A percentile compares a stretch with the other conserved stretches of the same genome.
Conservation (phyloP, 257 asterid genomes). For the Cordia subcordata region DNA sequence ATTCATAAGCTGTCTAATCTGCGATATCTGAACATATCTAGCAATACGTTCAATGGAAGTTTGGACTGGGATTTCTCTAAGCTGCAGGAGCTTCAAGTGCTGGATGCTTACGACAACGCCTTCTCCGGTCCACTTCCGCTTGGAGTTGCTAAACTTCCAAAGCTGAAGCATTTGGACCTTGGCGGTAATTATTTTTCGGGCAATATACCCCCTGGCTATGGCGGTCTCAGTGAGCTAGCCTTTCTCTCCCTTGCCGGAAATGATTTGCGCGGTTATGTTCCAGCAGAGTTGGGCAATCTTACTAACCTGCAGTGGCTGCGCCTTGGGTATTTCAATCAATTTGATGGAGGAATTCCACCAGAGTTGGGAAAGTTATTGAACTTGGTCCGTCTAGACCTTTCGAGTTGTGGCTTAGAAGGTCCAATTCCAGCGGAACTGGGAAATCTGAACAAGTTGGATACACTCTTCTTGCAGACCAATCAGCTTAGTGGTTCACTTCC, state of each 20-base stretch:
- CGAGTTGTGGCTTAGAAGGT: constrained; percentile 31
- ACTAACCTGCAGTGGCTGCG: constrained; percentile 29
- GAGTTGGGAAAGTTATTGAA: background rate
- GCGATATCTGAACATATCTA: constrained; percentile 28
- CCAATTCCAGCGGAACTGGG: constrained; percentile 31
- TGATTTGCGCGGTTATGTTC: constrained; percentile 34
- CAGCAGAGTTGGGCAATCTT: constrained; percentile 32
- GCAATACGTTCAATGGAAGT: constrained; percentile 30
- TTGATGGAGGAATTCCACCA: constrained; percentile 33
- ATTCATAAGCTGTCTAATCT: constrained; percentile 12
- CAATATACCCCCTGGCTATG: constrained; percentile 25
- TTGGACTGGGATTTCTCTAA: constrained; percentile 26
- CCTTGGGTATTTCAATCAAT: constrained; percentile 35
- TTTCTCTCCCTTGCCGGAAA: constrained; percentile 39
- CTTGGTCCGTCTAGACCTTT: constrained; percentile 5
- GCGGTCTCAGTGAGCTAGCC: constrained; percentile 21
- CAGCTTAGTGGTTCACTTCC: constrained; percentile 34
- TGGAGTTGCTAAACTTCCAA: constrained; percentile 21
- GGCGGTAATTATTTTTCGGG: constrained; percentile 46
- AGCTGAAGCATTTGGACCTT: constrained; percentile 28
- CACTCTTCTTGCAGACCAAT: constrained; percentile 36
- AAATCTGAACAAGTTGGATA: constrained; percentile 23
- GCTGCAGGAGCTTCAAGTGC: constrained; percentile 17
- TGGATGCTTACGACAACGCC: constrained; percentile 40
- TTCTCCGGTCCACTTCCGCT: constrained; percentile 33